Evolutionary conservation across 2,329 filamentous ascomycete genomes (phyloP), one percentile per base, ranked within the genome.

Genomic region (Seiridium unicorne): DNA sequence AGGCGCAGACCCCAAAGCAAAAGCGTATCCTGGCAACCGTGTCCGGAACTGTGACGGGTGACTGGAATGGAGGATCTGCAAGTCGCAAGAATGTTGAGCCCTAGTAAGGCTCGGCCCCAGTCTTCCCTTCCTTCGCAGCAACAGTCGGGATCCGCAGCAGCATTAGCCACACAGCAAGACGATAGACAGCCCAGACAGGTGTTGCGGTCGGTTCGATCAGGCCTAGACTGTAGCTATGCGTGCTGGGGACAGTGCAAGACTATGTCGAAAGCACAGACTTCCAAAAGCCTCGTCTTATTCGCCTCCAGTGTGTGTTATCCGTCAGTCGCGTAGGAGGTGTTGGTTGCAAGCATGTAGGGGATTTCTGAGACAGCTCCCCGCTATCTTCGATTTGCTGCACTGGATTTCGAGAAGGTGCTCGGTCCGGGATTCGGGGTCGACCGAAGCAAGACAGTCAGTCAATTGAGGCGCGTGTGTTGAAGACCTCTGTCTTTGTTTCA

Each of bases 41-140:
- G 64, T 65, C 66, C 62, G 65, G 65, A 9, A 55, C 36, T 38
- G 8, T 44, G 36, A 38, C 34, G 48, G 60, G 40, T 58, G 61
- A 62, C 65, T 68, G 68, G 69, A 70, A 71, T 70, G 69, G n/a
- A 58, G 61, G 64, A 62, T 69, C 65, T 66, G 60, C 60, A 65
- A 53, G 59, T 62, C 49, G 51, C 62, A 67, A 65, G 63, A 68
- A 68, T 67, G 67, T 64, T 61, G 62, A 62, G 35, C 55, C 13
- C 36, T 47, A 36, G 31, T 32, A 44, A n/a, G 36, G 51, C 34
- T 26, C 31, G 31, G 49, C 9, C 53, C 38, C 34, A 55, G 35
- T 55, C 35, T 35, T 53, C 31, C 46, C 49, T 51, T 53, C 49
- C 49, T 53, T 31, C 38, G n/a, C 36, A n/a, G 44, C 40, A 46